These are phyloP conservation scores for Boletus pseudopeckii DNA, from an alignment of 768 basidiomycete species.

Conservation along the genomic window DNA sequence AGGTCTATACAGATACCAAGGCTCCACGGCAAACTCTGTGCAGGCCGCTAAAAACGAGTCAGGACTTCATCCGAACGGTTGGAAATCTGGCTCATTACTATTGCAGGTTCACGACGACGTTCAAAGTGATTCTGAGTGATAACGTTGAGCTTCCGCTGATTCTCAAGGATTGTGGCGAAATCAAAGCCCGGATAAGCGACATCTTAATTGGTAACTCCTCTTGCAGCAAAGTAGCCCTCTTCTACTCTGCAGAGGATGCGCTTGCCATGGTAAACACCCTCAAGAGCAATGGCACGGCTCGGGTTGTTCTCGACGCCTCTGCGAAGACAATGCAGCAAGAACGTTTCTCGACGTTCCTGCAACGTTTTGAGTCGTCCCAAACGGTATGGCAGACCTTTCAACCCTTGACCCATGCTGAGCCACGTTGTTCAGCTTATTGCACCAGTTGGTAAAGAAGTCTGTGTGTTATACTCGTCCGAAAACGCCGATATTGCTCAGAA, in stretches of 20 bases:
- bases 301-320: conserved; percentile 38
- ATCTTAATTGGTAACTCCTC: conserved; percentile 34
- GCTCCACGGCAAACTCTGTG: conserved; percentile 3
- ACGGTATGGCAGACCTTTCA: conserved; percentile 39
- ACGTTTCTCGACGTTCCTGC: conserved; percentile 47
- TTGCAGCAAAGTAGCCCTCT: conserved; percentile 54
- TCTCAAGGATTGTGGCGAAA: conserved; percentile 39
- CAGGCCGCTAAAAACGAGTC: conserved; percentile 16
- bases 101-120: conserved; percentile 29
- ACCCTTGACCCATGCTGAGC: background rate
- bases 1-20: conserved; percentile 23
- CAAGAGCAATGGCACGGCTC: conserved; percentile 48
- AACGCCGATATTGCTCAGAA: conserved; percentile 44
- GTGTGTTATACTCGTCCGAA: conserved; percentile 58
- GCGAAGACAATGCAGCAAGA: conserved; percentile 42
- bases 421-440: conserved; percentile 50
- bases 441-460: conserved; percentile 47
- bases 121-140: conserved; percentile 50
- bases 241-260: conserved; percentile 50
- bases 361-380: conserved; percentile 50
- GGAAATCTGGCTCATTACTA: conserved; percentile 2
- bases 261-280: conserved; percentile 51
- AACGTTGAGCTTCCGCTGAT: conserved; percentile 49
- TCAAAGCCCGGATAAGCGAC: conserved; percentile 36
- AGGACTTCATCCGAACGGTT: conserved; percentile 4